These are phyloP conservation scores for Neoboletus brunneissimus DNA, from an alignment of 768 basidiomycete genomes.

Conservation along the genomic window DNA sequence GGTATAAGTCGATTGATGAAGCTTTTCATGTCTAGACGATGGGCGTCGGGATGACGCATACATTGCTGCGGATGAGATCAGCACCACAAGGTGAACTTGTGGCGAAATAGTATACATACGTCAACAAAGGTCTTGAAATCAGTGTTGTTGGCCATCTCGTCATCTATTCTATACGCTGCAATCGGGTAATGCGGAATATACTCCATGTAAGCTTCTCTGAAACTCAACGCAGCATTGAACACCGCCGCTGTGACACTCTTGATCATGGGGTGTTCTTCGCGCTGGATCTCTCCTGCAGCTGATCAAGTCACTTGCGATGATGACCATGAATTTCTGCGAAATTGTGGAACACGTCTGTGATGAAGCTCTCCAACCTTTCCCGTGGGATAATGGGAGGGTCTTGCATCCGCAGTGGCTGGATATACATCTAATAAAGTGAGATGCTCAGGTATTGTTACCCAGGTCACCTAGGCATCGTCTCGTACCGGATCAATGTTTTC, in stretches of 20 bases:
- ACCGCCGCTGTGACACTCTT: slow-evolving; percentile 79
- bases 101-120: slow-evolving; percentile 39
- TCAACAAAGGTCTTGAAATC: slow-evolving; percentile 82
- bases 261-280: slow-evolving; percentile 81
- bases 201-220: slow-evolving; percentile 89
- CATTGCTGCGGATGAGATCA: slow-evolving; percentile 36
- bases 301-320: slow-evolving; percentile 72
- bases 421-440: slow-evolving; percentile 61
- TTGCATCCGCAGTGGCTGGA: slow-evolving; percentile 66
- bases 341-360: slow-evolving; percentile 89
- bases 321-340: slow-evolving; percentile 71
- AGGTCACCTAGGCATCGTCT: slow-evolving; percentile 17
- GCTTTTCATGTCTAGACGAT: slow-evolving; percentile 85
- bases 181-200: slow-evolving; percentile 94
- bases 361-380: slow-evolving; percentile 70
- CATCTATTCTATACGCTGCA: slow-evolving; percentile 82
- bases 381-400: slow-evolving; percentile 77
- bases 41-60: slow-evolving; percentile 68
- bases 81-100: background rate
- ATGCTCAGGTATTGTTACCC: slow-evolving; percentile 1
- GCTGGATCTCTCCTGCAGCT: slow-evolving; percentile 79
- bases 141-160: slow-evolving; percentile 80
- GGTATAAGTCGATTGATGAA: slow-evolving; percentile 94
- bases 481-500: slow-evolving; percentile 76
- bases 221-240: slow-evolving; percentile 87